Base-by-base conservation (phyloP, 768 basidiomycete species). In the Suillus brevipes region DNA sequence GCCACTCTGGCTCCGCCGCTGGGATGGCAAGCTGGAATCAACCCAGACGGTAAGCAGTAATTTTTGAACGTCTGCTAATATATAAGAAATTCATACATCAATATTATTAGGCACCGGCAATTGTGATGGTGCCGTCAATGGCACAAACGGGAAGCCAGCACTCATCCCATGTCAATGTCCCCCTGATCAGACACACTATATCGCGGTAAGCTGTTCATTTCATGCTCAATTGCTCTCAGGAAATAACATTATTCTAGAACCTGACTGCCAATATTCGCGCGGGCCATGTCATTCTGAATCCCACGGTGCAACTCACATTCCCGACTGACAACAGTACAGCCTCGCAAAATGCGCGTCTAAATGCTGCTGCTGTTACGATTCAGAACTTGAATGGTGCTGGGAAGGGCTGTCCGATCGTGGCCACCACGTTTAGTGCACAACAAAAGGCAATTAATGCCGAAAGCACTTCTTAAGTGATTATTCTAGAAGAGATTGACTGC, bases 341-440 rank as follows among this genome's bases (percentile, higher is more conserved):
- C 1, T 79, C 79, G 25, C 80, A 83, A 70, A 72, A 68, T 52
- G 78, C 79, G 2, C 86, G 90, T 38, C 79, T 92, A 63, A 77
- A 84, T 60, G 82, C 88, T 31, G 82, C 85, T 16, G 71, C 87
- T 9, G 82, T 89, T 45, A 88, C 90, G 2, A 77, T 91, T 43
- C 91, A 92, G 76, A 92, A 92, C 72, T 74, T 92, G 61, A 79
- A 82, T 50, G 91, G 89, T 1, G 79, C 85, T 1, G 91, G 90
- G 25, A 76, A 79, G 7, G 90, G 89, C 13, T 91, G 89, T 72
- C 89, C 89, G 3, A 83, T 85, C 14, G 81, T 83, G 0, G 80
- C 88, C 7, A 88, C 89, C 0, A 90, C 85, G 5, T 85, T 89
- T 68, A 70, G 76, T n/a, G 86, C 80, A n/a, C 76, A 74, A 34